Conservation (phyloP, 257 asterid genomes). For the Solanum lignicaule region DNA sequence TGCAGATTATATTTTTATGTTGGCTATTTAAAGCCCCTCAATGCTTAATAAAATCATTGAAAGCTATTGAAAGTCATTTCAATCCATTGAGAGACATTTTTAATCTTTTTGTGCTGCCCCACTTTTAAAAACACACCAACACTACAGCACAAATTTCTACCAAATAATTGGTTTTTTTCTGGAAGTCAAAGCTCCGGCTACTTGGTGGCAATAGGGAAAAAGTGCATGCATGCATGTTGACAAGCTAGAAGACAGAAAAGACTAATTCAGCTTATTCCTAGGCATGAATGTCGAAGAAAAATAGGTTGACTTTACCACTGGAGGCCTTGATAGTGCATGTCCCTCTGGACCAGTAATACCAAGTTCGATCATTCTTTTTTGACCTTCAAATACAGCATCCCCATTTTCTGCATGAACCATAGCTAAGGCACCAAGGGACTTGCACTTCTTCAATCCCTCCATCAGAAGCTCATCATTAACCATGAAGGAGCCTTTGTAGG, state of each 20-base stretch:
- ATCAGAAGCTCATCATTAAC: slow-evolving; percentile 71
- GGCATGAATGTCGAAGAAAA: neutral
- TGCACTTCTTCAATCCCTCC: slow-evolving; percentile 94
- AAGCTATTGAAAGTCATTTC: no score
- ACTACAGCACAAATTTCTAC: neutral
- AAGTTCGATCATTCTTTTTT: slow-evolving; percentile 78
- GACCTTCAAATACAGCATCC: slow-evolving; percentile 95
- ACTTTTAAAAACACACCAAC: no score
- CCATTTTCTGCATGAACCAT: slow-evolving; percentile 99
- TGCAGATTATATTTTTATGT: no score
- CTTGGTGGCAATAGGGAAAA: neutral
- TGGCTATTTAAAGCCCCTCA: no score
- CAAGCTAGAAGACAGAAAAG: neutral
- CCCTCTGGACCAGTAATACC: slow-evolving; percentile 97
- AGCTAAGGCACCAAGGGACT: slow-evolving; percentile 90
- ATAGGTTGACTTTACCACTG: slow-evolving; percentile 35
- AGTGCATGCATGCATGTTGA: neutral
- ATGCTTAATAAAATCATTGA: no score
- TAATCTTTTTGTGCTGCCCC: no score
- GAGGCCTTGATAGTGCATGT: slow-evolving; percentile 95
- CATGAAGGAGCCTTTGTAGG: slow-evolving; percentile 93
- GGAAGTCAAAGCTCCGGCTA: neutral
- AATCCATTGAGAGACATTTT: no score
- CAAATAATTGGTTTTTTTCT: neutral
- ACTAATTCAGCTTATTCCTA: neutral